Evolutionary conservation across 129 eudicot genomes (phyloP).

Genomic region (Arctium lappa): DNA sequence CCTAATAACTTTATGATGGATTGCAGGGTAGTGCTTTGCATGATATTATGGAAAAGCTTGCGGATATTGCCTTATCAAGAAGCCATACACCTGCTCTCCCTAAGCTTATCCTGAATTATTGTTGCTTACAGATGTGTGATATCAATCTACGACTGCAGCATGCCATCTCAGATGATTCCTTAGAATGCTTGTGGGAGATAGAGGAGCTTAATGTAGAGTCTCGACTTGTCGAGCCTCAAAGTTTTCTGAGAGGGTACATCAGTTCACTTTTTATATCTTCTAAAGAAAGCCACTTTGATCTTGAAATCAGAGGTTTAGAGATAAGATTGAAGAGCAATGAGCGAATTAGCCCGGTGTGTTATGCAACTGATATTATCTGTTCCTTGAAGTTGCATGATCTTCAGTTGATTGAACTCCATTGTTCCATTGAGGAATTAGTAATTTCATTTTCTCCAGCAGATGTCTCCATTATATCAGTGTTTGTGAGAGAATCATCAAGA

Average conservation of each 20-base stretch:
- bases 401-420: constrained; percentile 40
- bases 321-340: constrained; percentile 48
- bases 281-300: constrained; percentile 45
- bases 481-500: constrained; percentile 34
- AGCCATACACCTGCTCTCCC: constrained; percentile 48
- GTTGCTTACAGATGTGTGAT: constrained; percentile 55
- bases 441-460: constrained; percentile 64
- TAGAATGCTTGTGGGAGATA: constrained; percentile 40
- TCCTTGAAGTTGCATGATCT: constrained; percentile 49
- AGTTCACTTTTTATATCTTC: constrained; percentile 48
- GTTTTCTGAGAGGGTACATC: constrained; percentile 47
- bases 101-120: constrained; percentile 47
- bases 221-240: constrained; percentile 28
- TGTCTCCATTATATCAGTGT: constrained; percentile 36
- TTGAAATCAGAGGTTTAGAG: constrained; percentile 44
- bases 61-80: constrained; percentile 31
- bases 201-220: constrained; percentile 49
- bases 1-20: constrained; percentile 21
- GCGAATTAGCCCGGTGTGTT: constrained; percentile 32
- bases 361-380: constrained; percentile 40
- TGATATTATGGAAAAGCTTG: constrained; percentile 58
- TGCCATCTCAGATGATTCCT: constrained; percentile 42
- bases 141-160: constrained; percentile 49
- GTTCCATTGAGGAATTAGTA: constrained; percentile 50
- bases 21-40: constrained; percentile 82